These are phyloP conservation scores for Trichophyton benhamiae DNA, from an alignment of 2,329 filamentous ascomycete species.

Conservation along the genomic window DNA sequence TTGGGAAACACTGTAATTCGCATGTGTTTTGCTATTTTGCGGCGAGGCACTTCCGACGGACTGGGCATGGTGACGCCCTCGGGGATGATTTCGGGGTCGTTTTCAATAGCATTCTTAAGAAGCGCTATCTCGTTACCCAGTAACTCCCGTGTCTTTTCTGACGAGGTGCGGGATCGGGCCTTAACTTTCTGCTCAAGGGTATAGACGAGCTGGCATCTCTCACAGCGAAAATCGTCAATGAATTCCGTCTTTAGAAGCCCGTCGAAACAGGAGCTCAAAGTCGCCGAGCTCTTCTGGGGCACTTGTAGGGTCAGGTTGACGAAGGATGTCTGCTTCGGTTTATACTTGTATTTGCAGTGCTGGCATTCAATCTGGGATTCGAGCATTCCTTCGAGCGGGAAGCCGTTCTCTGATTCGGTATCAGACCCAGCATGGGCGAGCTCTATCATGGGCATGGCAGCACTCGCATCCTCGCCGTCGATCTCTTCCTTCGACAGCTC, in stretches of 20 bases:
- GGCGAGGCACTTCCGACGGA: constrained; percentile 59
- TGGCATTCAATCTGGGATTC: constrained; percentile 94
- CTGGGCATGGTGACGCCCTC: constrained; percentile 64
- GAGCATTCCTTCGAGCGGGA: constrained; percentile 81
- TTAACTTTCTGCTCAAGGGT: constrained; percentile 53
- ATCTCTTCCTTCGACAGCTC: constrained; percentile 11
- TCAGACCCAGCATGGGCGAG: constrained; percentile 22
- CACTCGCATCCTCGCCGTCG: constrained; percentile 19
- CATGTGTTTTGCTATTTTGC: constrained; percentile 76
- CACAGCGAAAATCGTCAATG: constrained; percentile 95
- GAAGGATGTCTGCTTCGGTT: constrained; percentile 69
- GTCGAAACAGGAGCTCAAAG: constrained; percentile 80
- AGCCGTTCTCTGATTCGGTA: constrained; percentile 42
- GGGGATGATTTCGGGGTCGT: constrained; percentile 66
- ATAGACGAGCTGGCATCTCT: constrained; percentile 77
- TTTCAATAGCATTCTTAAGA: constrained; percentile 58
- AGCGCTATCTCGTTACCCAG: constrained; percentile 50
- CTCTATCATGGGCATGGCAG: background rate
- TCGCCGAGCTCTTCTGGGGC: constrained; percentile 67
- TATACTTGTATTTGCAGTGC: constrained; percentile 79
- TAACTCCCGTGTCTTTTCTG: constrained; percentile 40
- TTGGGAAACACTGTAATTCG: constrained; percentile 80
- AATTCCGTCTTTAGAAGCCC: constrained; percentile 88
- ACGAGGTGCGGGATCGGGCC: constrained; percentile 45
- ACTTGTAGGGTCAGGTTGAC: constrained; percentile 88